Conservation (phyloP, 1,284 basidiomycete species). For the Cutaneotrichosporon cavernicola region DNA sequence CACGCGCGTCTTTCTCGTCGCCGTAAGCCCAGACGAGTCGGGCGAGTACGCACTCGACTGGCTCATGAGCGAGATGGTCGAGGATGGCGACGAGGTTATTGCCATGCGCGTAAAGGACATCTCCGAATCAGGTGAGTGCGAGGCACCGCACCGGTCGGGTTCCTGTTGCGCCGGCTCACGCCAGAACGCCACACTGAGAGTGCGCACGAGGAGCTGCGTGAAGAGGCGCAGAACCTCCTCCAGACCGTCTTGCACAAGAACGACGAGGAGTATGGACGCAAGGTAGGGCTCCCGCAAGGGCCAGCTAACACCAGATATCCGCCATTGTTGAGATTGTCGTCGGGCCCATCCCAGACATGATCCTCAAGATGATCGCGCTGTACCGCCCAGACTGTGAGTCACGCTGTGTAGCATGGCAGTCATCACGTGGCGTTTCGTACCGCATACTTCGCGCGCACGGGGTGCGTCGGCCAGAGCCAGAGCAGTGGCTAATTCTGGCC, state of each 20-base stretch:
- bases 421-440: not conserved
- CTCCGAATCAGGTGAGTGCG: conserved; percentile 65
- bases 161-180: conserved; percentile 14
- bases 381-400: conserved; percentile 80
- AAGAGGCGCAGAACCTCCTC: conserved; percentile 83
- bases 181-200: conserved; percentile 61
- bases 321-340: conserved; percentile 93
- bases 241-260: conserved; percentile 77
- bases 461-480: not conserved
- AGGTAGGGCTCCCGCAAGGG: conserved; percentile 55
- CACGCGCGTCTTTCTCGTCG: conserved; percentile 88
- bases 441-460: not conserved
- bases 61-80: conserved; percentile 78
- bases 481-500: not conserved
- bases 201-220: conserved; percentile 73
- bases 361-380: conserved; percentile 88
- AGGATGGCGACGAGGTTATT: conserved; percentile 92
- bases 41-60: conserved; percentile 82
- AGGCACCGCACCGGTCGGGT: not conserved
- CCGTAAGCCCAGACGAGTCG: conserved; percentile 83
- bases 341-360: conserved; percentile 80
- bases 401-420: not conserved
- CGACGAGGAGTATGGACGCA: conserved; percentile 74
- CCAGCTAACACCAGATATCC: conserved; percentile 62
- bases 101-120: conserved; percentile 86